Base-by-base conservation (phyloP, 805 yeast genomes). In the Candida koratica region DNA sequence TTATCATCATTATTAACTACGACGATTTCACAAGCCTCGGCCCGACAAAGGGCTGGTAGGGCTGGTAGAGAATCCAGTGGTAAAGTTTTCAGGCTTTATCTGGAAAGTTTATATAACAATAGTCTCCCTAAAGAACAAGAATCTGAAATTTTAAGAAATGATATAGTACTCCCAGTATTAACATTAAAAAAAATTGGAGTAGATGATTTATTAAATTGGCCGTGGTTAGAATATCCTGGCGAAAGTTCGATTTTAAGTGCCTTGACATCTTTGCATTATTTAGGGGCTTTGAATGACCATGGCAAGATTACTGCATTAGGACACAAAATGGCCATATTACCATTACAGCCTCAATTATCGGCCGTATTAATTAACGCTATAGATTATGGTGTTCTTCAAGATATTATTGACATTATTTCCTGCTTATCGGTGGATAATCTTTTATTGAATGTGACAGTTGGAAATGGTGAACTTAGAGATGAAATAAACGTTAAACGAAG, bases 61-160 rank as follows among this genome's bases (percentile, higher is more conserved):
- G 97, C 99, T n/a, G 99, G 99, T 43, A 86, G 99, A 77, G 97
- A 93, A 61, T 77, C 83, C 19, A 50, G 55, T 9, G 99, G 99
- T 28, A 90, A 90, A 56, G 85, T 93, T 28, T 93, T 71, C 60
- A 64, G 97, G 41, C 61, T 93, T 24, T 93, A 82, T 56, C 79
- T 84, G 32, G 97, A 90, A 48, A 55, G 63, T 1, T 81, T 84
- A 39, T 90, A 75, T 49, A 40, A 58, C 3, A 71, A 71, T 44
- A 46, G 52, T 22, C 63, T 93, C 36, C 79, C 83, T 1, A 64
- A 69, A 31, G 93, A 87, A 52, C 90, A 95, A 4, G 97, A 90
- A 51, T 90, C 98, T 0, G 98, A 93, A 57, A 90, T 93, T 44
- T 67, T 83, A 38, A 72, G 97, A 47, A 79, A 87, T 31, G 96